These are phyloP conservation scores for Microbotryum violaceum DNA, from an alignment of 1,284 basidiomycete genomes.

Conservation along the genomic window DNA sequence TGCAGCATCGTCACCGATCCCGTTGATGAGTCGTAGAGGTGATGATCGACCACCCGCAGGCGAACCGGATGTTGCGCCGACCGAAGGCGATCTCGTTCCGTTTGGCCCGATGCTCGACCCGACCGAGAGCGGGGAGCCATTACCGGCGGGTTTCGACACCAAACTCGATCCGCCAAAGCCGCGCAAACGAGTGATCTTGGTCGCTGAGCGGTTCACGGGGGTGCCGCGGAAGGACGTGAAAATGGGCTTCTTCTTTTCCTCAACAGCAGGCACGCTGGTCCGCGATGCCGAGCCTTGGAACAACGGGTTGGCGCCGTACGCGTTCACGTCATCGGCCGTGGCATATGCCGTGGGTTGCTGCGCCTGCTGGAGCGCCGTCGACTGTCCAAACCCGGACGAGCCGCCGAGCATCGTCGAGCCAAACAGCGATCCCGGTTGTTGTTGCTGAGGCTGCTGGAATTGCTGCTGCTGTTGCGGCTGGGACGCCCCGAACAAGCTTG, in stretches of 20 bases:
- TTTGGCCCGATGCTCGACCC: constrained; percentile 24
- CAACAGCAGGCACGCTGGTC: constrained; percentile 36
- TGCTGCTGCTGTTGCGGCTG: constrained; percentile 22
- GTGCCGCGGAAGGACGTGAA: constrained; percentile 40
- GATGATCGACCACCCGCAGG: constrained; percentile 4
- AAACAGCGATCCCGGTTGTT: constrained; percentile 19
- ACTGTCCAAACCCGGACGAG: constrained; percentile 22
- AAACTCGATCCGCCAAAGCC: constrained; percentile 42
- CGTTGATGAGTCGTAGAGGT: constrained; percentile 39
- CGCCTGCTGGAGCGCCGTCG: constrained; percentile 31
- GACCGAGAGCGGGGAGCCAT: constrained; percentile 24
- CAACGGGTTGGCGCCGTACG: constrained; percentile 69
- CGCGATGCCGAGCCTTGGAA: constrained; percentile 43
- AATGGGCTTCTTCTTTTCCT: constrained; percentile 45
- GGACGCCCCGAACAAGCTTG: constrained; percentile 33
- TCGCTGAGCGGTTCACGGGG: constrained; percentile 38
- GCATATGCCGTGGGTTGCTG: constrained; percentile 50
- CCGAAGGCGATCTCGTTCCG: constrained; percentile 25
- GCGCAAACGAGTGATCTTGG: constrained; percentile 45
- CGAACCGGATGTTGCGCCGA: constrained; percentile 27
- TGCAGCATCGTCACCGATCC: constrained; percentile 51
- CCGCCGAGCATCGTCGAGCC: constrained; percentile 23
- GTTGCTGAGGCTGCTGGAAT: constrained; percentile 14
- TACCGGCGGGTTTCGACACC: constrained; percentile 24
- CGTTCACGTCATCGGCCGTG: constrained; percentile 77